Evolutionary conservation across 768 basidiomycete species (phyloP), one percentile per base, ranked within the genome.

Genomic region (Phylloporus sp.): DNA sequence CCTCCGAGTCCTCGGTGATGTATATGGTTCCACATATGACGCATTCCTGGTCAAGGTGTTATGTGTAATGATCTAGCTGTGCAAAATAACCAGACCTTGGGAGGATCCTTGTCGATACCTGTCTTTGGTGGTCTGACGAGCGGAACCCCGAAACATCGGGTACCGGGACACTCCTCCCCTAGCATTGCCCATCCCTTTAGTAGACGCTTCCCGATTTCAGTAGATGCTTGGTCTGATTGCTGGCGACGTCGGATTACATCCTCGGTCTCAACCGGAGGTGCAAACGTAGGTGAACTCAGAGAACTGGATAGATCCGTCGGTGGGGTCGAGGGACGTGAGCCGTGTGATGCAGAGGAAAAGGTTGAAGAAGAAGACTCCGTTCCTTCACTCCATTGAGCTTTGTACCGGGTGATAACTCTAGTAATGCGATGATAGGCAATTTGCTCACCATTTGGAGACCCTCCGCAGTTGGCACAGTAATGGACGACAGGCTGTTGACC

Each of bases 131-230:
- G 86, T 45, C 90, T 75, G 53, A 93, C 85, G 13, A 94, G 80
- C n/a, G 91, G 92, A 6, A 92, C 74, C 12, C 90, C 90, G 67
- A 82, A 85, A 62, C 92, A 94, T 22, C 70, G 65, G 5, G 64
- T 57, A 59, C 80, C 86, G 0, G 82, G 80, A 62, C 92, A 94
- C 70, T 91, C 89, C 32, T 93, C 89, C 22, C 78, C 88, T n/a
- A 94, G 75, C 87, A 94, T 89, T 0, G 91, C 82, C 88, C 89
- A 94, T 35, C 88, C 91, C 60, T 81, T 83, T 41, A 94, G 70
- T 53, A 94, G 73, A 23, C 82, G 79, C 55, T 80, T 84, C 39
- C 88, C 92, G 27, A 94, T 88, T 61, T 87, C 86, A 45, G 82
- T 70, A 3, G 90, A 89, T 15, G 92, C 91, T 35, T 68, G 71